Percentiles rank a stretch among this genome's conserved stretches.
These are phyloP conservation scores for Marasmius sp. DNA, from an alignment of 1,284 basidiomycete species.

Conservation along the genomic window DNA sequence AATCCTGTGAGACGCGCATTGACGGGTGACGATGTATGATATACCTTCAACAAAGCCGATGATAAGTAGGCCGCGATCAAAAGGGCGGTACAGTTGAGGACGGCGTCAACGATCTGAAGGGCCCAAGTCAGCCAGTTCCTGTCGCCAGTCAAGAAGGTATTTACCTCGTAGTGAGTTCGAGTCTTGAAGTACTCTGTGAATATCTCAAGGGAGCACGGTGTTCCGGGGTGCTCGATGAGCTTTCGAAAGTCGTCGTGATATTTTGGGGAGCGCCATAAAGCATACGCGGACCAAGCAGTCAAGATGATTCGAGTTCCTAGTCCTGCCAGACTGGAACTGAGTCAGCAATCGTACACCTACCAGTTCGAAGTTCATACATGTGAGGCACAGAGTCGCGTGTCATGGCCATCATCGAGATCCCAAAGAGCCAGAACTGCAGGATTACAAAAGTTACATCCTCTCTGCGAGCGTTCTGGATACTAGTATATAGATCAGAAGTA, in stretches of 20 bases:
- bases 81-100: slow-evolving; percentile 45
- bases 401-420: slow-evolving; percentile 51
- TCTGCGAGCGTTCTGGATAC: slow-evolving; percentile 45
- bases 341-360: background rate
- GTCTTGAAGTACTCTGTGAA: slow-evolving; percentile 43
- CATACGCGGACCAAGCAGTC: slow-evolving; percentile 52
- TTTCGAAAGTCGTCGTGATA: slow-evolving; percentile 33
- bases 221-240: slow-evolving; percentile 37
- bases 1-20: slow-evolving; percentile 6
- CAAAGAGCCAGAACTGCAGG: slow-evolving; percentile 60
- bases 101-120: slow-evolving; percentile 46
- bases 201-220: slow-evolving; percentile 48
- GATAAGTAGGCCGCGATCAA: slow-evolving; percentile 43
- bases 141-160: background rate
- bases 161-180: slow-evolving; percentile 41
- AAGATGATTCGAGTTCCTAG: slow-evolving; percentile 45
- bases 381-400: slow-evolving; percentile 54
- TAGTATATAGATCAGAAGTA: slow-evolving; percentile 18
- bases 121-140: background rate
- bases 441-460: slow-evolving; percentile 53
- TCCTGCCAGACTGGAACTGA: slow-evolving; percentile 40
- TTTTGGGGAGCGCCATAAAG: slow-evolving; percentile 44
- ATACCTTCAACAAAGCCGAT: slow-evolving; percentile 45
- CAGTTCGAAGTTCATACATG: slow-evolving; percentile 33
- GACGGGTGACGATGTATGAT: background rate